Evolutionary conservation across 345 rosid genomes (phyloP), one percentile per base, ranked within the genome.

Genomic region (Erucastrum elatum): DNA sequence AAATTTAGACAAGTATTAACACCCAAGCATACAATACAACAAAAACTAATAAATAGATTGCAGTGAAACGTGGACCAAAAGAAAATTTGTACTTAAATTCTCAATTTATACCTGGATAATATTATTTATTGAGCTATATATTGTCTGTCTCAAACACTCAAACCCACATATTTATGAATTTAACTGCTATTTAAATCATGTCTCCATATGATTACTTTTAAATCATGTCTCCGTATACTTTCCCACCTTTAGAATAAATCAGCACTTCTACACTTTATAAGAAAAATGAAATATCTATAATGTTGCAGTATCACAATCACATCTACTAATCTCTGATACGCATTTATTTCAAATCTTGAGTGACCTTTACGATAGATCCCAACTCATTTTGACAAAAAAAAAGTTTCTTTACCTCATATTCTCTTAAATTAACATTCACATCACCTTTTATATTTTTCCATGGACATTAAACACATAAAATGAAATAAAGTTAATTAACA

Each of bases 351-450:
- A 44, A 13, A 58, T 59, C 35, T 66, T 66, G 64, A 59, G 68
- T 72, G 31, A 46, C 33, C 26, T 78, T 72, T 66, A 78, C 73
- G 63, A 72, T 44, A 58, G 63, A 71, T 72, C 66, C 73, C 81
- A 10, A 78, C 62, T 78, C 29, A 41, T 78, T 58, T 71, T 71
- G 27, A 15, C 71, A 71, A 61, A 34, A 37, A 37, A 37, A 37
- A 37, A 44, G 9, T 37, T 8, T 69, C 6, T 56, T 55, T 77
- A 64, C n/a, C n/a, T n/a, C n/a, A n/a, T n/a, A n/a, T n/a, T n/a
- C 56, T 77, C 66, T 63, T 70, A 64, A 30, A 39, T 30, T 55
- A 58, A 56, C 75, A 51, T 15, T 77, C 31, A 53, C 70, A 10
- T 37, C 81, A 53, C 27, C 26, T 64, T 77, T 64, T 49, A 16